phyloP scores from a whole-genome alignment of 1,284 basidiomycete genomes.

The Ceratobasidium sp. region DNA sequence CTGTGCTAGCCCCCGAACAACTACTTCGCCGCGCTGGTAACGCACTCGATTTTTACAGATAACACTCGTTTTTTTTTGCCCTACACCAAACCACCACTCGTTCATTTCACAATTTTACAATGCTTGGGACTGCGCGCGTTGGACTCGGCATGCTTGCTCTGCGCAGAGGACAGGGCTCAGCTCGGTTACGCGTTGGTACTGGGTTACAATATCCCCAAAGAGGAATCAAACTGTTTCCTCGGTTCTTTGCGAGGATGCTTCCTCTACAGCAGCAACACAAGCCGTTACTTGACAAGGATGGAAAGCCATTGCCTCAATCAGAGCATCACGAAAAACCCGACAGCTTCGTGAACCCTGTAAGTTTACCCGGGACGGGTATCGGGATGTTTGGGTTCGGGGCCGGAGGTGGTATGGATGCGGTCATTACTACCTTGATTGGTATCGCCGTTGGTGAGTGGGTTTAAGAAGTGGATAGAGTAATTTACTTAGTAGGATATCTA shows the following conservation, averaged over 20 bases:
- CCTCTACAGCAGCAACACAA: conserved; percentile 12
- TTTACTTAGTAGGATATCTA: conserved; percentile 5
- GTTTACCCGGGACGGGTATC: conserved; percentile 29
- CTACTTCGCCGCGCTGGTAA: conserved; percentile 14
- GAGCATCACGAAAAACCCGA: conserved; percentile 4
- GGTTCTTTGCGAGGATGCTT: conserved; percentile 32
- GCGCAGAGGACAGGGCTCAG: not conserved
- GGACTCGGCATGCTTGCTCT: conserved; percentile 33
- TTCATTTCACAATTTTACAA: conserved; percentile 4
- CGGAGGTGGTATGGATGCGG: conserved; percentile 54
- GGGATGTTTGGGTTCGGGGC: conserved; percentile 36
- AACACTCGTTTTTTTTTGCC: conserved; percentile 15
- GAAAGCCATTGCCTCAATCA: not conserved
- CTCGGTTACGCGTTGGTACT: conserved; percentile 18
- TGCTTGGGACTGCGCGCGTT: conserved; percentile 12
- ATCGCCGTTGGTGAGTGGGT: conserved; percentile 59
- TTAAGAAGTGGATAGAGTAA: not conserved
- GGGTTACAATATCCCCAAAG: not conserved
- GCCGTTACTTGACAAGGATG: not conserved
- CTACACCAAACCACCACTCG: conserved; percentile 5
- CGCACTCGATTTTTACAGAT: conserved; percentile 21
- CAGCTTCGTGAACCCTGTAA: conserved; percentile 32
- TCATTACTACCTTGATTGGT: conserved; percentile 65
- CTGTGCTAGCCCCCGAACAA: conserved; percentile 12
- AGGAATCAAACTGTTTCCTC: conserved; percentile 19